These are phyloP conservation scores for Isabelozyma heimii DNA, from an alignment of 805 yeast genomes.

Conservation along the genomic window DNA sequence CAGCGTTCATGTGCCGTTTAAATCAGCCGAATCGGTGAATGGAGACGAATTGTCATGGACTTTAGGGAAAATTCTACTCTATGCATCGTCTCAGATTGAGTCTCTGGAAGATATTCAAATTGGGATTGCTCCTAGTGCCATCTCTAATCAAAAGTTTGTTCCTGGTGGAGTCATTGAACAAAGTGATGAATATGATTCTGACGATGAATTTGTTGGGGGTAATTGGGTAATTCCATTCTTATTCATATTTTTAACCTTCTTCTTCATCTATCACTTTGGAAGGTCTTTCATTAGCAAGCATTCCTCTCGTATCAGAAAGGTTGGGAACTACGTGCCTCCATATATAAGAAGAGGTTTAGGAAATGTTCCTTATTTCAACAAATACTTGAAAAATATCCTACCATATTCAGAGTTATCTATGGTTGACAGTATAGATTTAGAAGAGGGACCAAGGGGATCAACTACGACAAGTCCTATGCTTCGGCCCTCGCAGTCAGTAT, in stretches of 20 bases:
- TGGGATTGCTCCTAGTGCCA: slow-evolving; percentile 43
- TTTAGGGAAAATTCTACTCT: slow-evolving; percentile 78
- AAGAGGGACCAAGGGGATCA: slow-evolving; percentile 30
- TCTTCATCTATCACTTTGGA: slow-evolving; percentile 15
- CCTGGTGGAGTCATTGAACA: slow-evolving; percentile 22
- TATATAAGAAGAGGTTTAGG: slow-evolving; percentile 10
- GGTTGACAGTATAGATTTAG: slow-evolving; percentile 23
- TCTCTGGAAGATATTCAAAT: slow-evolving; percentile 18
- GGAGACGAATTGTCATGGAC: slow-evolving; percentile 96
- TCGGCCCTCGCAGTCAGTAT: slow-evolving; percentile 15
- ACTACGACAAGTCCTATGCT: slow-evolving; percentile 13
- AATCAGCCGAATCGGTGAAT: slow-evolving; percentile 74
- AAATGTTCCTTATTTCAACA: slow-evolving; percentile 20
- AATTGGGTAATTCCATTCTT: slow-evolving; percentile 10
- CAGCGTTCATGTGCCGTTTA: slow-evolving; percentile 59
- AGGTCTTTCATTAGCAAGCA: slow-evolving; percentile 5
- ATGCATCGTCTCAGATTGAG: slow-evolving; percentile 68
- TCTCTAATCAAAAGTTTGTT: slow-evolving; percentile 29
- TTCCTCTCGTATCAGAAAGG: slow-evolving; percentile 8
- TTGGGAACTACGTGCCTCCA: slow-evolving; percentile 8
- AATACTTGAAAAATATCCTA: slow-evolving; percentile 9
- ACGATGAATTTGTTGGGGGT: slow-evolving; percentile 4
- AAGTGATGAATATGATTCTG: slow-evolving; percentile 15
- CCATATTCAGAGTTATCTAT: slow-evolving; percentile 17
- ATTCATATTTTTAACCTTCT: slow-evolving; percentile 13